phyloP scores from a whole-genome alignment of 495 filamentous ascomycete genomes.

The Aspergillus coremiiformis region DNA sequence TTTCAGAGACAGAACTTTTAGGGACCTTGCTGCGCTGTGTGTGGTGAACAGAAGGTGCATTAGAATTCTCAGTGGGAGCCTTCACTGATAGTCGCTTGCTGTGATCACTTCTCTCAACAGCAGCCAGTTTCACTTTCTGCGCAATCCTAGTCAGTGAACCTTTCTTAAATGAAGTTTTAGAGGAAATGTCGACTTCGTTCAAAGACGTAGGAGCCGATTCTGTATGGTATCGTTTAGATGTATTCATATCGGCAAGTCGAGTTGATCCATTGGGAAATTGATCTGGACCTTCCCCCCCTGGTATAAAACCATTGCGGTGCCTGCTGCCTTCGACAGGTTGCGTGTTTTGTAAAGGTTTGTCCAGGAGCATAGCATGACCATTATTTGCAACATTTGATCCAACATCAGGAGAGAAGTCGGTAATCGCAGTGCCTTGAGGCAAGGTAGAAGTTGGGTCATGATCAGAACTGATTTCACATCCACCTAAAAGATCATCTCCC shows the following conservation, averaged over 20 bases:
- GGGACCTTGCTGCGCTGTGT: slow-evolving; percentile 7
- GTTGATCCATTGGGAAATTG: background rate
- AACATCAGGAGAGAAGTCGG: background rate
- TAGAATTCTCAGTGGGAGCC: slow-evolving; percentile 8
- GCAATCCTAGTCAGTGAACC: slow-evolving; percentile 28
- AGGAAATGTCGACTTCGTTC: slow-evolving; percentile 6
- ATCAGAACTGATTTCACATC: background rate
- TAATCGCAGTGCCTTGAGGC: background rate
- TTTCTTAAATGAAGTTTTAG: slow-evolving; percentile 20
- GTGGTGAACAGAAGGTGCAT: slow-evolving; percentile 10
- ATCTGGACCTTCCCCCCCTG: background rate
- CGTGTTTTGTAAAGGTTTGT: background rate
- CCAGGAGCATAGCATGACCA: background rate
- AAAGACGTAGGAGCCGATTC: slow-evolving; percentile 3
- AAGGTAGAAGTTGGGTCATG: background rate
- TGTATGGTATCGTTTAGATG: background rate
- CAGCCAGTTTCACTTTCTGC: slow-evolving; percentile 28
- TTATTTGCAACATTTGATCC: background rate
- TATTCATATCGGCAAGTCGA: background rate
- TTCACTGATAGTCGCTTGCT: slow-evolving; percentile 20
- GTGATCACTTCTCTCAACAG: slow-evolving; percentile 21
- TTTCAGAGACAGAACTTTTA: slow-evolving; percentile 18
- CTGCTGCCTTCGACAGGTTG: background rate
- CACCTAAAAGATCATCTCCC: background rate
- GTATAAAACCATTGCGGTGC: background rate